These are phyloP conservation scores for Apophysomyces sp. DNA, from an alignment of 371 early-diverging fungal genomes.

Conservation along the genomic window DNA sequence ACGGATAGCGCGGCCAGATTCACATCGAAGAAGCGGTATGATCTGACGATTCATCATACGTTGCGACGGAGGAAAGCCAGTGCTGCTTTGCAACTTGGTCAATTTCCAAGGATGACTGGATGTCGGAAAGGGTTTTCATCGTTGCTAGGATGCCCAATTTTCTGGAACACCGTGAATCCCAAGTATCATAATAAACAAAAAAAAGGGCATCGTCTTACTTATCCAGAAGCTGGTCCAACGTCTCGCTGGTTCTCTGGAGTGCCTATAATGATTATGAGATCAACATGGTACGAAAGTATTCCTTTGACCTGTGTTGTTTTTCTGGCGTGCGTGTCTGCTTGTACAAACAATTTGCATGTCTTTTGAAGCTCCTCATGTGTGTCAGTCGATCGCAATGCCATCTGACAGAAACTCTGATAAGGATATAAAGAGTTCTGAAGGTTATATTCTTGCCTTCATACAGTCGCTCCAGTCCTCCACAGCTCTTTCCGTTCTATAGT, in stretches of 20 bases:
- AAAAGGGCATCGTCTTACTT: slow-evolving; percentile 1
- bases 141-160: slow-evolving; percentile 7
- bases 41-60: background rate
- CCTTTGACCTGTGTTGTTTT: slow-evolving; percentile 17
- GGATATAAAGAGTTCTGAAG: background rate
- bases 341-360: slow-evolving; percentile 25
- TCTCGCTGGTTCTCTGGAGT: slow-evolving; percentile 10
- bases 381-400: slow-evolving; percentile 2
- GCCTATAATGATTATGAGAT: slow-evolving; percentile 4
- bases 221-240: slow-evolving; percentile 4
- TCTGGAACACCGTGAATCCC: background rate
- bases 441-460: slow-evolving; percentile 10
- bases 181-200: background rate
- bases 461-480: slow-evolving; percentile 28
- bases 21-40: background rate
- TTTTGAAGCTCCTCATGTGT: slow-evolving; percentile 20
- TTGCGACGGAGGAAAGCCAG: background rate
- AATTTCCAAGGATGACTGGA: background rate
- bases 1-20: background rate
- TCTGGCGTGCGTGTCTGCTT: slow-evolving; percentile 24
- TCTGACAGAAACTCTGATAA: background rate
- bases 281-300: background rate
- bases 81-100: slow-evolving; percentile 1
- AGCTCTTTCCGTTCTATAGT: slow-evolving; percentile 20
- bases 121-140: slow-evolving; percentile 6